These are phyloP conservation scores for Acanthamoeba healyi DNA, from an alignment of 208 protist species.

Conservation along the genomic window DNA sequence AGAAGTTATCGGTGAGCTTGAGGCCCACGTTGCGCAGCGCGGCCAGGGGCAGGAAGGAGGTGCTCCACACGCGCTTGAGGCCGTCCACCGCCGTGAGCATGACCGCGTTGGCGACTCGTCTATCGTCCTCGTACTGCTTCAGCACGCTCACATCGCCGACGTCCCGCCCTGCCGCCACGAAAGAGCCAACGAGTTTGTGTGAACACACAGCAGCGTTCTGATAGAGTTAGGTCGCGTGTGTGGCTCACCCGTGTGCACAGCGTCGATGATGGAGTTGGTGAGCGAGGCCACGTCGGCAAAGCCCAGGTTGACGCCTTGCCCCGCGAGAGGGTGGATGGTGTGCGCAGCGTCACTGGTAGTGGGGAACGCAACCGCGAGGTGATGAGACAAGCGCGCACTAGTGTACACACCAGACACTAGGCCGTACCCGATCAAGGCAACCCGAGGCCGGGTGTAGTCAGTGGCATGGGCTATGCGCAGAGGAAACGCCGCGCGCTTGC, in stretches of 20 bases:
- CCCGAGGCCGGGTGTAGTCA: constrained; percentile 66
- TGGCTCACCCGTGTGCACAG: not conserved
- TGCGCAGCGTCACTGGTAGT: constrained; percentile 94
- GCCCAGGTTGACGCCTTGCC: constrained; percentile 95
- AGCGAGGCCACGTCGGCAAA: constrained; percentile 89
- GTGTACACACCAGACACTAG: no score
- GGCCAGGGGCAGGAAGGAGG: constrained; percentile 57
- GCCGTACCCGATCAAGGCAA: constrained; percentile 77
- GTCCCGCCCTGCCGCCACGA: constrained; percentile 2
- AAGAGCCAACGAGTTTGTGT: no score
- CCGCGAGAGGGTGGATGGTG: constrained; percentile 94
- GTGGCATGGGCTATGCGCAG: constrained; percentile 69
- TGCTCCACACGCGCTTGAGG: constrained; percentile 74
- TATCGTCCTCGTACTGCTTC: constrained; percentile 48
- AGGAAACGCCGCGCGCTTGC: constrained; percentile 57
- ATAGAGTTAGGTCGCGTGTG: not conserved
- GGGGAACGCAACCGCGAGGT: no score
- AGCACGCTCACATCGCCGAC: constrained; percentile 69
- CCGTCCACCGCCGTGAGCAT: constrained; percentile 71
- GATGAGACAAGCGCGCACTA: no score
- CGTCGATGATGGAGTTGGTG: not conserved
- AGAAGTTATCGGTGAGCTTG: constrained; percentile 66
- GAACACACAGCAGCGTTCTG: no score
- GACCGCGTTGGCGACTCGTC: constrained; percentile 13
- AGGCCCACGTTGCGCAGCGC: constrained; percentile 36